Base-by-base conservation (phyloP, 495 filamentous ascomycete species). In the Echria macrotheca region DNA sequence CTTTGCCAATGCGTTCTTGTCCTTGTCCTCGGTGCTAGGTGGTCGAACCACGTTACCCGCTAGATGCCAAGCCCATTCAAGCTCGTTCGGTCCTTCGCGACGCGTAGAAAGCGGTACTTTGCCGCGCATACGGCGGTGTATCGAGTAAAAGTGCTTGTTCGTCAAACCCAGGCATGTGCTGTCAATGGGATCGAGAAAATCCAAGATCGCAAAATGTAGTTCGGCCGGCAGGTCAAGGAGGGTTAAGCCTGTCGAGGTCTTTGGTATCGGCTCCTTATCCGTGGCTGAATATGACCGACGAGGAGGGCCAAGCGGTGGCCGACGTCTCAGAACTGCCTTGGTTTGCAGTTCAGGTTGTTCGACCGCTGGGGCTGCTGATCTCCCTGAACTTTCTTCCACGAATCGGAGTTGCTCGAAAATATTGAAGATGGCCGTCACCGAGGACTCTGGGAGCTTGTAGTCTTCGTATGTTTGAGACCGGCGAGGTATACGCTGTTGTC, bases 151-250 rank as follows among this genome's bases (percentile, higher is more conserved):
- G 46, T 70, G 66, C 38, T 54, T 58, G 63, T 64, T 71, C 10
- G 78, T 74, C 15, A 81, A 64, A 10, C 73, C 74, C 10, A 85
- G 69, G 53, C 72, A 73, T 47, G 73, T 70, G 60, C 70, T 68
- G 58, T 81, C 77, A 54, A 78, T 76, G 21, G 74, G 68, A 53
- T 76, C 70, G 21, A 85, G 69, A 56, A 73, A 70, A 52, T 72
- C 65, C 49, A 75, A 68, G 50, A 85, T 70, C 38, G 72, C 64
- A 37, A 71, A 69, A 44, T 82, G 80, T 10, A 85, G 60, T 56
- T 85, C 81, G 0, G 72, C 56, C 10, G 81, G 80, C 14, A 85
- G 70, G 29, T 73, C 66, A 19, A 65, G 39, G n/a, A 78, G 56
- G 8, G 59, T 58, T 3, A 73, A 49, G 11, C 57, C 51, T 18